These are phyloP conservation scores for Baorangia bicolor DNA, from an alignment of 768 basidiomycete species.

Conservation along the genomic window DNA sequence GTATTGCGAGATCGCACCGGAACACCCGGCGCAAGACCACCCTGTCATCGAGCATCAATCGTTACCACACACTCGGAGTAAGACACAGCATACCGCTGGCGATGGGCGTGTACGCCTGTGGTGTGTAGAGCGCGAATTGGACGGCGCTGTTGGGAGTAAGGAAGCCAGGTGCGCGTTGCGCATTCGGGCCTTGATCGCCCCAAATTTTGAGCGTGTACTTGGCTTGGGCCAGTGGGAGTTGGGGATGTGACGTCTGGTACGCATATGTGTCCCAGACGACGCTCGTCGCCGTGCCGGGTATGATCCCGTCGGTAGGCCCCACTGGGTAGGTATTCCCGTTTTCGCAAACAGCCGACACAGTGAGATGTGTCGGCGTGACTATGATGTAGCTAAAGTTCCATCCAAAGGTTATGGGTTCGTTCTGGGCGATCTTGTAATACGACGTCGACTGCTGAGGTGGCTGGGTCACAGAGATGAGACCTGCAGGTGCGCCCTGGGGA, in stretches of 20 bases:
- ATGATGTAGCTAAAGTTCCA: conserved; percentile 86
- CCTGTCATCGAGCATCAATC: conserved; percentile 6
- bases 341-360: conserved; percentile 58
- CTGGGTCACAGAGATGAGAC: conserved; percentile 71
- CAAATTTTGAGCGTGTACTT: conserved; percentile 59
- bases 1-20: conserved; percentile 19
- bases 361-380: conserved; percentile 58
- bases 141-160: conserved; percentile 51
- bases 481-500: conserved; percentile 54
- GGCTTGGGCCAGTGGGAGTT: conserved; percentile 53
- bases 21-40: conserved; percentile 20
- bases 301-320: conserved; percentile 50
- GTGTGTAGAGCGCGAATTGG: conserved; percentile 58
- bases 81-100: conserved; percentile 32
- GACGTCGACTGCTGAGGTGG: conserved; percentile 81
- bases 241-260: conserved; percentile 46
- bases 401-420: conserved; percentile 77
- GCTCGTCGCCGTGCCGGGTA: conserved; percentile 49
- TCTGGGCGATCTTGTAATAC: conserved; percentile 83
- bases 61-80: not conserved
- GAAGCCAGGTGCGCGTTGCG: conserved; percentile 45
- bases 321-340: conserved; percentile 69
- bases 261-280: conserved; percentile 60
- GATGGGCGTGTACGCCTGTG: conserved; percentile 48
- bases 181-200: conserved; percentile 55